Percentiles rank a stretch among this genome's conserved stretches.
Conservation (phyloP, 2,329 filamentous ascomycete genomes). For the Venturia nashicola region DNA sequence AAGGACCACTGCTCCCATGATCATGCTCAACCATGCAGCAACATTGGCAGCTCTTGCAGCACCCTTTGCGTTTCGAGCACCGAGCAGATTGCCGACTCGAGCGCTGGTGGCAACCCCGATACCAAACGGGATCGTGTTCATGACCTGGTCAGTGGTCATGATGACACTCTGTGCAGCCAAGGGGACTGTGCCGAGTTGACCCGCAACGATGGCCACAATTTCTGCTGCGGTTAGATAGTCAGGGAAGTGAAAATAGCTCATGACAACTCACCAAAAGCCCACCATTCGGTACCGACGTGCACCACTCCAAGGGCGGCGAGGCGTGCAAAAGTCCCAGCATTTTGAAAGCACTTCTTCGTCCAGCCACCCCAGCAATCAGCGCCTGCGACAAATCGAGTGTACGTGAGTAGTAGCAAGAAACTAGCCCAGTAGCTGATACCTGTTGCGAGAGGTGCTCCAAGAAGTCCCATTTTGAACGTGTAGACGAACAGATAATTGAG, state of each 20-base stretch:
- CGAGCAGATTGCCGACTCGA: conserved; percentile 68
- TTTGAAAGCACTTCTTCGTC: conserved; percentile 49
- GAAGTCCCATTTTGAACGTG: conserved; percentile 54
- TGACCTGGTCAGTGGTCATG: conserved; percentile 78
- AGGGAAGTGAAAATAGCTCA: conserved; percentile 66
- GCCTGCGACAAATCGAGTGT: conserved; percentile 58
- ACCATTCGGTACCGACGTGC: conserved; percentile 86
- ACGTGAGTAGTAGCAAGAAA: conserved; percentile 62
- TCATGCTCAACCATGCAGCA: conserved; percentile 59
- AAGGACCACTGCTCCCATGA: conserved; percentile 57
- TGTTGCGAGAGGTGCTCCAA: conserved; percentile 71
- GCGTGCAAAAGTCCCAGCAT: conserved; percentile 58
- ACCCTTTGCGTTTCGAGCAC: conserved; percentile 50
- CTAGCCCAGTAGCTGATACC: conserved; percentile 80
- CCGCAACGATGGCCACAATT: conserved; percentile 35
- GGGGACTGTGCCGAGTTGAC: conserved; percentile 63
- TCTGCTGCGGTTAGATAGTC: not conserved
- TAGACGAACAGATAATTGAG: conserved; percentile 62
- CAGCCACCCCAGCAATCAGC: conserved; percentile 72
- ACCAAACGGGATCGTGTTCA: conserved; percentile 78
- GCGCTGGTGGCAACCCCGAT: conserved; percentile 71
- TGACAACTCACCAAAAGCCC: conserved; percentile 53
- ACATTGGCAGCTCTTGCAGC: conserved; percentile 63
- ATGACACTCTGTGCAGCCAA: conserved; percentile 78
- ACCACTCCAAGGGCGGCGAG: conserved; percentile 66